phyloP scores from a whole-genome alignment of 768 basidiomycete genomes.

The Royoungia palumana region DNA sequence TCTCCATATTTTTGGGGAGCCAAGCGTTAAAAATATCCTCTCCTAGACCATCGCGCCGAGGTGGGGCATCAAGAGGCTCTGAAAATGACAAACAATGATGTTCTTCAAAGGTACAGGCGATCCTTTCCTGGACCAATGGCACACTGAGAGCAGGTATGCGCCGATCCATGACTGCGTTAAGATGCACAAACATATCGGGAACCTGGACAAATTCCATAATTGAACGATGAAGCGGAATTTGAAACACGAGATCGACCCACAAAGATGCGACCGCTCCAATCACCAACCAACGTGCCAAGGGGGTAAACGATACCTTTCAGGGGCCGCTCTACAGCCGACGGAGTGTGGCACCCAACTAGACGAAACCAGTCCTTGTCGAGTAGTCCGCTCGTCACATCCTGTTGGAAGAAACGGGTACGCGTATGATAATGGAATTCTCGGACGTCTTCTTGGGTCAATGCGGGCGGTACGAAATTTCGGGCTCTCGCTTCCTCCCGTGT shows the following conservation, averaged over 20 bases:
- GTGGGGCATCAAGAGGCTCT: constrained; percentile 35
- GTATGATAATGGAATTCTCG: constrained; percentile 35
- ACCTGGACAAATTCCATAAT: constrained; percentile 22
- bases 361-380: constrained; percentile 51
- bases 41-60: constrained; percentile 32
- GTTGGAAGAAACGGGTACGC: constrained; percentile 33
- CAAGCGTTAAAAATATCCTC: constrained; percentile 49
- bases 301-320: constrained; percentile 41
- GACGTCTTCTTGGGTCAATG: constrained; percentile 38
- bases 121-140: constrained; percentile 33
- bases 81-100: constrained; percentile 44
- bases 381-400: constrained; percentile 22
- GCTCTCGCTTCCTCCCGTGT: constrained; percentile 35
- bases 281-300: constrained; percentile 43
- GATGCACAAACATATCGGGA: constrained; percentile 23
- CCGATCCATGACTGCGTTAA: constrained; percentile 22
- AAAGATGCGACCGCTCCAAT: constrained; percentile 46
- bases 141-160: constrained; percentile 20
- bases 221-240: constrained; percentile 12
- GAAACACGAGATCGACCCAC: constrained; percentile 31
- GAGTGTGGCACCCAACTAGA: constrained; percentile 41
- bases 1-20: constrained; percentile 38
- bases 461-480: constrained; percentile 29
- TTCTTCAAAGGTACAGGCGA: constrained; percentile 43
- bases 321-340: constrained; percentile 33